These are phyloP conservation scores for Ramaria sp. DNA, from an alignment of 768 basidiomycete species.

Conservation along the genomic window DNA sequence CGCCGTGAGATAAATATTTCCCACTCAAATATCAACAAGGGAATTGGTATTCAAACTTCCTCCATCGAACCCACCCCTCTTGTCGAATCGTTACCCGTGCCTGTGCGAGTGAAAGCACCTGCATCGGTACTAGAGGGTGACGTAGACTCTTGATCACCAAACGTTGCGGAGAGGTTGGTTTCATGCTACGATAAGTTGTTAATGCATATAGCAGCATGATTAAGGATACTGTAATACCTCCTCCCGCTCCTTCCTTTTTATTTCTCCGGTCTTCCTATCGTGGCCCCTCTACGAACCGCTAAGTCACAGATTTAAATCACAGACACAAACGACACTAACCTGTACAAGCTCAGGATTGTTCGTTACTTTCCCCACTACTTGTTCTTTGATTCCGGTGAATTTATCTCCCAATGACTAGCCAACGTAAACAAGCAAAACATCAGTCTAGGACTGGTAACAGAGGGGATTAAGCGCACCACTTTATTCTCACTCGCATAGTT, in stretches of 20 bases:
- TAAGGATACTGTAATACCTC: background rate
- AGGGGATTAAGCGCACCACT: background rate
- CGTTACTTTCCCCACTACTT: conserved; percentile 29
- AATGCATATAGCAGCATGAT: too few species aligned
- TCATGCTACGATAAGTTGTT: too few species aligned
- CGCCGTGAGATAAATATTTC: too few species aligned
- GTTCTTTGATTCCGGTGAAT: conserved; percentile 26
- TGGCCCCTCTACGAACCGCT: conserved; percentile 21
- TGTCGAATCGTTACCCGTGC: too few species aligned
- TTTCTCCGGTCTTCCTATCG: conserved; percentile 28
- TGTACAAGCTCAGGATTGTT: conserved; percentile 24
- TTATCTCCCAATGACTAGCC: conserved; percentile 26
- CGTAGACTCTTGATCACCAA: too few species aligned
- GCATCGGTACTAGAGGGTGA: too few species aligned
- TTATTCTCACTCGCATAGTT: conserved; percentile 9
- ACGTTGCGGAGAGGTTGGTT: too few species aligned
- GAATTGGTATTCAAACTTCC: too few species aligned
- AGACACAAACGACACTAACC: conserved; percentile 2
- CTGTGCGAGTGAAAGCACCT: too few species aligned
- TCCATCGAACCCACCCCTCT: too few species aligned
- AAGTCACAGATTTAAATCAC: background rate
- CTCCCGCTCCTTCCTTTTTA: conserved; percentile 23
- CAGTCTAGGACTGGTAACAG: conserved; percentile 11
- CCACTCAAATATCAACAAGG: too few species aligned
- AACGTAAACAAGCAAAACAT: conserved; percentile 22